phyloP scores from a whole-genome alignment of 139 green algal genomes.

The Haematococcus lacustris region DNA sequence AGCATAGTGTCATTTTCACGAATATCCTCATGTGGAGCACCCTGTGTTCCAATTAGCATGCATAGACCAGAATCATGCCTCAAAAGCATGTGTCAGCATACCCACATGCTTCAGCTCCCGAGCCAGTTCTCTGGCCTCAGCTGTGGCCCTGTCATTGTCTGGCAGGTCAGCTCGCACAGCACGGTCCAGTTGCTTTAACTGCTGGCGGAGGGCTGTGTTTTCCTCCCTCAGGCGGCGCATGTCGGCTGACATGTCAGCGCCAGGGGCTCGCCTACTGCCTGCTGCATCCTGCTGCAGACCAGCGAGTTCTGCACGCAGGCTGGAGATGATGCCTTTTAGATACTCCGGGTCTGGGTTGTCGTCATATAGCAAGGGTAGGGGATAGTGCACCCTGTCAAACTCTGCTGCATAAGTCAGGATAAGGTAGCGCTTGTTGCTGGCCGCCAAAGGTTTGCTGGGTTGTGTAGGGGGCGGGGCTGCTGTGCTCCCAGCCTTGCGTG shows the following conservation, averaged over 20 bases:
- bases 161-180: not conserved
- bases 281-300: conserved; percentile 15
- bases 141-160: not conserved
- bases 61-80: too few relatives aligned
- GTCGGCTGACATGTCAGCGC: conserved; percentile 24
- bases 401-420: conserved; percentile 87
- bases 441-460: conserved; percentile 13
- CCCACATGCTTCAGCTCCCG: conserved; percentile 45
- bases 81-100: too few relatives aligned
- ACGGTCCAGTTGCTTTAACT: conserved; percentile 36
- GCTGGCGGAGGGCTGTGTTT: conserved; percentile 39
- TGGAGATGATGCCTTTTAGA: conserved; percentile 43
- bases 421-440: conserved; percentile 82
- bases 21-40: too few relatives aligned
- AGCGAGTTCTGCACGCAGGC: conserved; percentile 47
- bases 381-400: conserved; percentile 89
- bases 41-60: too few relatives aligned
- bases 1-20: too few relatives aligned
- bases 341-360: conserved; percentile 50
- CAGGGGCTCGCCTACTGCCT: too few relatives aligned
- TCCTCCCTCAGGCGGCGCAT: conserved; percentile 54
- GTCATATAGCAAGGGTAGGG: conserved; percentile 73
- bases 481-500: conserved; percentile 21
- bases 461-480: not conserved
- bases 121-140: conserved; percentile 32